Base-by-base conservation (phyloP, 768 basidiomycete genomes). In the Boletellus ananas region DNA sequence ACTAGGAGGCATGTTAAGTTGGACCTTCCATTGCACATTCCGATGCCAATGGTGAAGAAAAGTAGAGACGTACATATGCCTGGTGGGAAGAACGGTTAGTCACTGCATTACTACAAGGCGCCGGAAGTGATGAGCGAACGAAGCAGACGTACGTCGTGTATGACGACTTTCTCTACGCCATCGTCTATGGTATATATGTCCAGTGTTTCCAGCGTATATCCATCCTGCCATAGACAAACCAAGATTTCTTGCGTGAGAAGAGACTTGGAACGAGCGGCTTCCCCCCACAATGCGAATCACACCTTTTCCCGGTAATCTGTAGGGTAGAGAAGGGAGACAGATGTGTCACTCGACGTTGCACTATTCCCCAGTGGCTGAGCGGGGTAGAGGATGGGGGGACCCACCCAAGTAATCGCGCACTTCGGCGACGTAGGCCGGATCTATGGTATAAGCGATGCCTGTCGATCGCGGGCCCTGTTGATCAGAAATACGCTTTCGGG, bases 361-460 rank as follows among this genome's bases (percentile, higher is more conserved):
- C 13, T 4, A 20, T 20, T 20, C 20, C 18, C 49, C 2, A 20
- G 25, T 12, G n/a, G 33, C 21, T 13, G 47, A 25, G 31, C 17
- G 18, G 39, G 8, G 6, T 8, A 5, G 13, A 34, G 20, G 39
- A 12, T 13, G 38, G n/a, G 20, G 12, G 16, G 25, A 46, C 73
- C 52, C 58, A 91, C 93, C 93, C 66, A 96, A 68, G 65, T 94
- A 90, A 40, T 84, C 85, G 43, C 85, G 78, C 8, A 94, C 92
- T 68, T 93, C 87, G 0, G 78, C 70, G 45, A 81, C 84, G 53
- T 84, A 82, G 11, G 65, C 73, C 0, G 87, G 84, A 56, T 95
- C 90, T 64, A 97, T 94, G 11, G 87, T 86, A 68, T 90, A 94
- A 2, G 89, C 90, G 5, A 94, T 71, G 4, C 93, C 90, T 90